A percentile compares a stretch with the other conserved stretches of the same genome.
These are phyloP conservation scores for Podospora sp. DNA, from an alignment of 495 filamentous ascomycete species.

Conservation along the genomic window DNA sequence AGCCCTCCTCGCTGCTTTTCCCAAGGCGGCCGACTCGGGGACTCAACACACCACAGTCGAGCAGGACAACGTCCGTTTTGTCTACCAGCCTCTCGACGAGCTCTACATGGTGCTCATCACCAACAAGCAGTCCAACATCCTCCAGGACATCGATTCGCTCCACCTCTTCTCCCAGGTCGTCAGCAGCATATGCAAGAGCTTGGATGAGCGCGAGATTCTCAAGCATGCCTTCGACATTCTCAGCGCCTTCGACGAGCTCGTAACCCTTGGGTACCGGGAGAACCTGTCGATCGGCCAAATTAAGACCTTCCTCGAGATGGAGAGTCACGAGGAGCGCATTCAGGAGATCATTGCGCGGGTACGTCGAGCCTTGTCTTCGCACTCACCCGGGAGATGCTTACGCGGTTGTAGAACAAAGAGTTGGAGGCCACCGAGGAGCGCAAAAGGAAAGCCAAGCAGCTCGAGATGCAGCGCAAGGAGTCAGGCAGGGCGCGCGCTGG, in stretches of 20 bases:
- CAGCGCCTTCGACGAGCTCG: slow-evolving; percentile 93
- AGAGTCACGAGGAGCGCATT: slow-evolving; percentile 96
- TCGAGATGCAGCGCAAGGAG: slow-evolving; percentile 98
- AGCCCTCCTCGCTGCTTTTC: slow-evolving; percentile 92
- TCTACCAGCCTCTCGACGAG: slow-evolving; percentile 98
- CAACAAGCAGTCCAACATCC: slow-evolving; percentile 97
- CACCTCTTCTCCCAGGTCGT: slow-evolving; percentile 98
- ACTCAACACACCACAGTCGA: slow-evolving; percentile 98
- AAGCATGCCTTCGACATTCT: slow-evolving; percentile 94
- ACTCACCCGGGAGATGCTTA: slow-evolving; percentile 30
- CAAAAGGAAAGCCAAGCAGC: slow-evolving; percentile 95
- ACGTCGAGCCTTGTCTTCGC: slow-evolving; percentile 30
- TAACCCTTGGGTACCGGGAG: slow-evolving; percentile 92
- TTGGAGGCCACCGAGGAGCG: slow-evolving; percentile 96
- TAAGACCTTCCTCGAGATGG: slow-evolving; percentile 99
- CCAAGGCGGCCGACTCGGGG: slow-evolving; percentile 90
- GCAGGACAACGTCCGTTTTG: slow-evolving; percentile 98
- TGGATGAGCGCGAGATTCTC: slow-evolving; percentile 93
- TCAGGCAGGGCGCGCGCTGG: slow-evolving; percentile 60
- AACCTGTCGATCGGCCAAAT: slow-evolving; percentile 94
- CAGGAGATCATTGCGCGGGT: slow-evolving; percentile 96
- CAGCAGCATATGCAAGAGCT: slow-evolving; percentile 89
- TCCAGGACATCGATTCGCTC: slow-evolving; percentile 97
- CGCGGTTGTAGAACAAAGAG: slow-evolving; percentile 81
- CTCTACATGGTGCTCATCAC: slow-evolving; percentile 99